These are phyloP conservation scores for Russula lepida DNA, from an alignment of 768 basidiomycete species.

Conservation along the genomic window DNA sequence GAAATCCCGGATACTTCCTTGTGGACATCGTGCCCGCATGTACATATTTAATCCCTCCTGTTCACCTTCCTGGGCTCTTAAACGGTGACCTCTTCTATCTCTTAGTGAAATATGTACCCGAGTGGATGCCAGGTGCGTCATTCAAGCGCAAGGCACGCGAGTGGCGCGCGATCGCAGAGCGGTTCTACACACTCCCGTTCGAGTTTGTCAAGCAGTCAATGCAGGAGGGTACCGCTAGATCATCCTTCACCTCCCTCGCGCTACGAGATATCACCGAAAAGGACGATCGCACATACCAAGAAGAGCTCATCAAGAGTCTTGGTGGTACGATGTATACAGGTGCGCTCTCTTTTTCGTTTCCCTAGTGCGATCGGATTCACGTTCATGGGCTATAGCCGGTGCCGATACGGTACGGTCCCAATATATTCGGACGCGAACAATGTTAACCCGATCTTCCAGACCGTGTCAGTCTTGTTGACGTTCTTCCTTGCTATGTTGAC, in stretches of 20 bases:
- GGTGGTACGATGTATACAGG: constrained; percentile 17
- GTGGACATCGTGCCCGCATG: constrained; percentile 25
- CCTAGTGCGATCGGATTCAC: neutral
- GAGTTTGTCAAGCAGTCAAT: constrained; percentile 20
- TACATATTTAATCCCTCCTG: neutral
- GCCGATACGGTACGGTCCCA: constrained; percentile 19
- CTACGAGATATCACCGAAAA: constrained; percentile 18
- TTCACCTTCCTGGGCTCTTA: neutral
- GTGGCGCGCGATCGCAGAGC: constrained; percentile 19
- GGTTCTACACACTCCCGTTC: constrained; percentile 19
- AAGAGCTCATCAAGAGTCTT: constrained; percentile 21
- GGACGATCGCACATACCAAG: constrained; percentile 19
- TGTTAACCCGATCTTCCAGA: constrained; percentile 5
- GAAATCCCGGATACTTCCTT: constrained; percentile 23
- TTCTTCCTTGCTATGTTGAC: constrained; percentile 24
- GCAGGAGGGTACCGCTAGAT: constrained; percentile 7
- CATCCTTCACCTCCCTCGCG: constrained; percentile 18
- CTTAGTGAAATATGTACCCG: constrained; percentile 23
- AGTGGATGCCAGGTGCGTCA: constrained; percentile 24
- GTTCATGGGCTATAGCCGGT: constrained; percentile 10
- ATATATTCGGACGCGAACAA: neutral
- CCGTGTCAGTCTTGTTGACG: constrained; percentile 17
- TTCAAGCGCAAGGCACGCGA: constrained; percentile 22
- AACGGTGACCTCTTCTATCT: neutral
- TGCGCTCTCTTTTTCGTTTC: neutral